Conservation (phyloP, 176 grass and related monocot species). For the Ensete ventricosum region DNA sequence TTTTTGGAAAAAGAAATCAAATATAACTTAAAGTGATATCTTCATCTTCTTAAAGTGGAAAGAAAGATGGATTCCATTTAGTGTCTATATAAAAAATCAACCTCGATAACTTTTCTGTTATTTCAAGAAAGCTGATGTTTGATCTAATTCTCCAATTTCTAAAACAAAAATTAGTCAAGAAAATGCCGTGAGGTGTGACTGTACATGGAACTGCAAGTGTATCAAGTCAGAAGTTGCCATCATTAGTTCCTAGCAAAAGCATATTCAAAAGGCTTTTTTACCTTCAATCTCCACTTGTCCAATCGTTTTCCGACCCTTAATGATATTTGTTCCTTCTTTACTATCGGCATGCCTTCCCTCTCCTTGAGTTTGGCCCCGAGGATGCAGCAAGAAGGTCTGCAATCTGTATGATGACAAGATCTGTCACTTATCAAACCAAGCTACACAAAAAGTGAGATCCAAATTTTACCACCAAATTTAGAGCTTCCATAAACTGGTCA, state of each 20-base stretch:
- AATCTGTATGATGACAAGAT: constrained; percentile 50
- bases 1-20: not conserved
- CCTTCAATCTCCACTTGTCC: constrained; percentile 89
- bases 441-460: constrained; percentile 9
- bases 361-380: constrained; percentile 37
- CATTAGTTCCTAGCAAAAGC: not conserved
- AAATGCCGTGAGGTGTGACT: not conserved
- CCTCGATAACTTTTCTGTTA: not conserved
- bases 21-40: not conserved
- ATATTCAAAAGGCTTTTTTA: constrained; percentile 29
- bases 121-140: not conserved
- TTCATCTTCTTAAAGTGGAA: not conserved
- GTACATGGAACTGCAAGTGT: not conserved
- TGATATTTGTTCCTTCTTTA: constrained; percentile 48
- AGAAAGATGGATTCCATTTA: not conserved
- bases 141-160: not conserved
- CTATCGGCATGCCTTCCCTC: constrained; percentile 43
- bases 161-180: not conserved
- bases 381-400: constrained; percentile 83
- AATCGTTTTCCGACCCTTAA: constrained; percentile 64
- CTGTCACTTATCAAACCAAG: constrained; percentile 21
- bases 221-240: not conserved
- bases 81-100: not conserved
- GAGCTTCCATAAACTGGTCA: not conserved
- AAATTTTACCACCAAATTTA: constrained; percentile 3